Evolutionary conservation across 2,329 filamentous ascomycete species (phyloP), one percentile per base, ranked within the genome.

Genomic region (Cytospora schulzeri): DNA sequence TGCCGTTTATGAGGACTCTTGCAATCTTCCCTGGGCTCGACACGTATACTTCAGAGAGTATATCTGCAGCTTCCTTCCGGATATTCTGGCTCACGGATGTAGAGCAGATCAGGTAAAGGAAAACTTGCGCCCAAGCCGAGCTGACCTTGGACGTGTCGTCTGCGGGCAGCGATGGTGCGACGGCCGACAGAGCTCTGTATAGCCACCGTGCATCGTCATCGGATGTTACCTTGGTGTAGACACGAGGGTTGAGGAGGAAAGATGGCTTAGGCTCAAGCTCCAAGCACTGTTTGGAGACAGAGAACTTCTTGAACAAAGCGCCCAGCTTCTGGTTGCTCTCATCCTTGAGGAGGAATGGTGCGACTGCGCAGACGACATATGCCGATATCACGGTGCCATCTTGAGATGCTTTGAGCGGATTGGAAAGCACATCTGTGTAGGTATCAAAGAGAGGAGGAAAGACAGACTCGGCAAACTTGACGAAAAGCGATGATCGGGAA

Each of bases 131-230:
- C 95, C 94, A 99, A 19, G 88, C 86, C 60, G 85, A 77, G 66
- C 83, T 83, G n/a, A 85, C 79, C 12, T 84, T 77, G 17, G 79
- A 78, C 8, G 75, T 71, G 4, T 79, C 74, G 15, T 81, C 78
- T 31, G 84, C 79, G 15, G 79, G 77, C 3, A 93, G 74, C 22
- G 81, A 79, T 19, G 80, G 74, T 19, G 88, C 83, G 19, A 90
- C 78, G 29, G 88, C 84, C 19, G 84, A 79, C 57, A 98, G 79
- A 33, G 92, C 89, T 68, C 87, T 85, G 51, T 88, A 80, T 59
- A 91, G 84, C 91, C 95, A 97, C 61, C 80, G 81, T 24, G 93
- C 80, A 71, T 99, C 95, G 60, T 93, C 91, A 63, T 90, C 87
- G 0, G 82, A 78, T 2, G 84, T 82, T 28, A 97, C 72, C 73